Evolutionary conservation across 306 rosid species (phyloP), one percentile per base, ranked within the genome.

Genomic region (Astragalus glycyphyllos): DNA sequence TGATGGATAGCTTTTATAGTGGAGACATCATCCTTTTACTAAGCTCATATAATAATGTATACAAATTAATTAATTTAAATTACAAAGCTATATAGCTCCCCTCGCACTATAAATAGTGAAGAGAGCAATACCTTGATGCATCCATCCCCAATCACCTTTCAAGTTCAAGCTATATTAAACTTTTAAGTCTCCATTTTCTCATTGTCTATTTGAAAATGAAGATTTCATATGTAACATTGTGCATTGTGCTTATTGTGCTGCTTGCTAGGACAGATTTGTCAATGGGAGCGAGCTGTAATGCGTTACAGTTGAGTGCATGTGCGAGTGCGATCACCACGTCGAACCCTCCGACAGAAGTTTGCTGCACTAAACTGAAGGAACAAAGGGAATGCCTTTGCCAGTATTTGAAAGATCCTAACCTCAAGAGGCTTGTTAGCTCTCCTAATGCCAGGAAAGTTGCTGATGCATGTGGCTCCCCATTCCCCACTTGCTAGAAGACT

Each of bases 361-460:
- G 92, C 32, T 87, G 92, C 66, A 61, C 68, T 9, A 84, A 82
- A 65, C 44, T 84, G 38, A 84, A 72, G 75, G 81, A 87, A 54
- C 89, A 84, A 50, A 82, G 77, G 75, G 82, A 87, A 55, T 84
- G 91, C 75, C 87, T 87, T 73, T 87, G 91, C 78, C 65, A 78
- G 29, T 84, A 84, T 49, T 29, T 82, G 77, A 84, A 80, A 73
- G 65, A 87, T 51, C 88, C 91, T 0, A 84, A 56, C 46, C 87
- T 87, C 48, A 81, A 84, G 69, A 80, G 17, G 80, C 66, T 84
- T 41, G 84, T 84, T 69, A 84, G 37, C 71, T 87, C 87, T 74
- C 89, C 87, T 16, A 87, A 82, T 77, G 89, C 87, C 23, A 80
- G 69, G 63, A 80, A 81, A 68, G 89, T 87, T 20, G 76, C 83